Conservation (phyloP, 2,329 filamentous ascomycete species). For the Fusarium sp. region DNA sequence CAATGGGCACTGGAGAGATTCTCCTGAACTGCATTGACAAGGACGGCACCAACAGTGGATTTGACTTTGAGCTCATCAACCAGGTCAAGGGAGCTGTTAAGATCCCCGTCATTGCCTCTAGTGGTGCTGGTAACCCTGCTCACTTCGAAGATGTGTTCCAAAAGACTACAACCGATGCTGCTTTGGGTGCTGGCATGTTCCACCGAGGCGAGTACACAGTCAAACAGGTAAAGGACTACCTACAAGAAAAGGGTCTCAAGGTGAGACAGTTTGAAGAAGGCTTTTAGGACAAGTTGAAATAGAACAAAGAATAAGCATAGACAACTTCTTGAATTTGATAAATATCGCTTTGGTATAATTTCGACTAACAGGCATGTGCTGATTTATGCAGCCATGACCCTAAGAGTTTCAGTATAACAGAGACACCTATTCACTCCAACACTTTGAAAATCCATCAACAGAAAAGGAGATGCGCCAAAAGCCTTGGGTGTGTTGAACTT, state of each 20-base stretch:
- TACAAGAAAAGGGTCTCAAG: conserved; percentile 76
- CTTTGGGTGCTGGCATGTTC: conserved; percentile 96
- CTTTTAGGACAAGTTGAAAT: conserved; percentile 19
- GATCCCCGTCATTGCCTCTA: conserved; percentile 96
- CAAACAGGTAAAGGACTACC: conserved; percentile 88
- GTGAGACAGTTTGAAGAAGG: conserved; percentile 82
- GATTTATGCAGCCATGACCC: conserved; percentile 10
- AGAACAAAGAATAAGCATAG: conserved; percentile 20
- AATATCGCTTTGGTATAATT: conserved; percentile 27
- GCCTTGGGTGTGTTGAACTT: conserved; percentile 17
- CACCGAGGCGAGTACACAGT: conserved; percentile 96
- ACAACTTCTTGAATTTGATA: conserved; percentile 2
- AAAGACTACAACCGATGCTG: conserved; percentile 88
- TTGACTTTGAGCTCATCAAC: conserved; percentile 90
- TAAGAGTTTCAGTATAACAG: conserved; percentile 19
- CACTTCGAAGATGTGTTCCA: conserved; percentile 95
- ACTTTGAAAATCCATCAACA: conserved; percentile 20
- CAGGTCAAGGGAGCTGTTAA: conserved; percentile 88
- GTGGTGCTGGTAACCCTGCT: conserved; percentile 85
- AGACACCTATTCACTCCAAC: conserved; percentile 33
- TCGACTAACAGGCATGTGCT: conserved; percentile 22
- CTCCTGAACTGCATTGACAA: conserved; percentile 98
- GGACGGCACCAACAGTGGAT: conserved; percentile 93
- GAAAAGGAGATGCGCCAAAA: conserved; percentile 28
- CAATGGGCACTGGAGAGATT: conserved; percentile 95